Conservation (phyloP, 2,329 filamentous ascomycete genomes). For the Trichoderma sp. region DNA sequence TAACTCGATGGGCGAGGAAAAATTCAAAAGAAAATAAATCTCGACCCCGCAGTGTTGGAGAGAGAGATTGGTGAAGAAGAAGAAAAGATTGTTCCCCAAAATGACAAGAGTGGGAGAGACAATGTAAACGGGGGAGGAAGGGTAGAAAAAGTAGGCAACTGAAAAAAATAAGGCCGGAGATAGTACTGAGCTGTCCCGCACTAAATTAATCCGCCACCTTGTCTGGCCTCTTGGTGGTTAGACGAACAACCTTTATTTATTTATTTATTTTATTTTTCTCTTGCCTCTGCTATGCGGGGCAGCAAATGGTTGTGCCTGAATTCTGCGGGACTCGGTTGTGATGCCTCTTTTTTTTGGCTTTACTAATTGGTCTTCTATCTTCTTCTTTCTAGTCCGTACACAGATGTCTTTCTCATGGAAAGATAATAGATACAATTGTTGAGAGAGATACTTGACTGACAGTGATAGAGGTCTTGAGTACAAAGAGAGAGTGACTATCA, state of each 20-base stretch:
- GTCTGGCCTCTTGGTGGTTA: conserved; percentile 10
- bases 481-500: too few species aligned
- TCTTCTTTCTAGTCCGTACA: background rate
- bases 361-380: background rate
- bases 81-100: conserved; percentile 7
- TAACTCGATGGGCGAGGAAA: background rate
- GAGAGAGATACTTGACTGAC: too few species aligned
- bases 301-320: background rate
- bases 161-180: conserved; percentile 16
- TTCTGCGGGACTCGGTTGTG: background rate
- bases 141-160: conserved; percentile 1
- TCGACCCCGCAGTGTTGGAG: conserved; percentile 13
- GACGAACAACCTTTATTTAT: background rate
- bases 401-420: too few species aligned
- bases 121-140: conserved; percentile 1
- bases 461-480: too few species aligned
- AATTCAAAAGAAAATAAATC: background rate
- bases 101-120: conserved; percentile 3
- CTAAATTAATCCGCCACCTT: conserved; percentile 14
- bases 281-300: conserved; percentile 9
- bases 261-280: too few species aligned
- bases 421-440: too few species aligned
- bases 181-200: conserved; percentile 23
- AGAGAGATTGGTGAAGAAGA: background rate
- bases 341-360: background rate